Evolutionary conservation across 257 asterid genomes (phyloP).

Genomic region (Prunella vulgaris): DNA sequence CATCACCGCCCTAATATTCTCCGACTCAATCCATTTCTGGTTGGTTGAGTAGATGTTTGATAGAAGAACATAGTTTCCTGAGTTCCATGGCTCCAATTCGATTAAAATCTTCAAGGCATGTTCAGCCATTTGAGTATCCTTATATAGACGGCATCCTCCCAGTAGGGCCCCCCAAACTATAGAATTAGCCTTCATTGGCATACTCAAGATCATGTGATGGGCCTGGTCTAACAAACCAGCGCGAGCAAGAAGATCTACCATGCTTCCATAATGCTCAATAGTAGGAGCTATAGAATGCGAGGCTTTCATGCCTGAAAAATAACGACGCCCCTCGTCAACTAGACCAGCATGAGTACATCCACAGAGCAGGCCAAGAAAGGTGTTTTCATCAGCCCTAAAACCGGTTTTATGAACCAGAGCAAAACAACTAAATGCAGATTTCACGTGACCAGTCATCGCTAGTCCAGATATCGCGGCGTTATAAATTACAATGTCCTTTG

Average conservation of each 20-base stretch:
- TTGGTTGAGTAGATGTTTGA: slow-evolving; percentile 11
- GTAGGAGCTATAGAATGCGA: neutral
- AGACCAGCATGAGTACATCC: slow-evolving; percentile 21
- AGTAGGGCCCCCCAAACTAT: slow-evolving; percentile 19
- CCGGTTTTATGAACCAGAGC: slow-evolving; percentile 14
- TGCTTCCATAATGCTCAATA: slow-evolving; percentile 21
- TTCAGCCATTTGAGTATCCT: slow-evolving; percentile 13
- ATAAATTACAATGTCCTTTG: slow-evolving; percentile 6
- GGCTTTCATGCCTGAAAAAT: neutral
- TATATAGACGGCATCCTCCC: slow-evolving; percentile 14
- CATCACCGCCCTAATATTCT: slow-evolving; percentile 10
- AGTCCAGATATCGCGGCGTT: slow-evolving; percentile 15
- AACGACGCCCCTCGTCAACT: slow-evolving; percentile 13
- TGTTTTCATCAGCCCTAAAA: slow-evolving; percentile 1
- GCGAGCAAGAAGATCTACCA: slow-evolving; percentile 24
- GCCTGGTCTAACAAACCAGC: slow-evolving; percentile 17
- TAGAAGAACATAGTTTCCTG: slow-evolving; percentile 17
- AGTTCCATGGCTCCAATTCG: slow-evolving; percentile 19
- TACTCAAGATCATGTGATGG: slow-evolving; percentile 6
- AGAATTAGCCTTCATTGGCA: slow-evolving; percentile 24
- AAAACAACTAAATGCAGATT: slow-evolving; percentile 14
- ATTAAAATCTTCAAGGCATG: neutral
- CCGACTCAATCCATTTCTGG: slow-evolving; percentile 17
- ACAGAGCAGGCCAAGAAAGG: slow-evolving; percentile 19
- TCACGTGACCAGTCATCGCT: slow-evolving; percentile 9